Percentiles rank a stretch among this genome's conserved stretches.
These are phyloP conservation scores for Schizonepeta tenuifolia DNA, from an alignment of 257 asterid species.

Conservation along the genomic window DNA sequence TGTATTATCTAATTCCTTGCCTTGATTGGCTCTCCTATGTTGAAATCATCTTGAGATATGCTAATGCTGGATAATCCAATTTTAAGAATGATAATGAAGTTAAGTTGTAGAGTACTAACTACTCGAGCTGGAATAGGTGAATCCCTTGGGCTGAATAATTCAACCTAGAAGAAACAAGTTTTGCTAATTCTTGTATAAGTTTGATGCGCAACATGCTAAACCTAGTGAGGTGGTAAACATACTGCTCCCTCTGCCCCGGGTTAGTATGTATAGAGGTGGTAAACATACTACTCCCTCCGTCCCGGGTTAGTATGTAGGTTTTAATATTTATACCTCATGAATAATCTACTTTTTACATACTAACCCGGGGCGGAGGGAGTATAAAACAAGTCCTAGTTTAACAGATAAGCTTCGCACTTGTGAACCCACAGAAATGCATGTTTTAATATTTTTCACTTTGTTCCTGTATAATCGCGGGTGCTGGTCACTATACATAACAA, in stretches of 20 bases:
- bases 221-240: constrained; percentile 17
- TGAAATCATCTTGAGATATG: background rate
- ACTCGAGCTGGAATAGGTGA: constrained; percentile 17
- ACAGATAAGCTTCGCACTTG: constrained; percentile 19
- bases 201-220: constrained; percentile 6
- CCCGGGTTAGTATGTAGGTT: too few species aligned
- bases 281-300: background rate
- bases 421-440: background rate
- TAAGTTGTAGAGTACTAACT: constrained; percentile 4
- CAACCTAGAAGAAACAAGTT: constrained; percentile 16
- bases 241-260: background rate
- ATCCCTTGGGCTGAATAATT: constrained; percentile 14
- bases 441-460: constrained; percentile 12
- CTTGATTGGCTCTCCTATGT: constrained; percentile 16
- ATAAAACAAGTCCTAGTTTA: background rate
- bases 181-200: constrained; percentile 19
- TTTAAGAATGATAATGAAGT: background rate
- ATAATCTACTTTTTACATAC: too few species aligned
- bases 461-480: constrained; percentile 25
- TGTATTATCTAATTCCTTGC: constrained; percentile 1
- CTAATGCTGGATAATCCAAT: constrained; percentile 25
- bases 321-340: too few species aligned
- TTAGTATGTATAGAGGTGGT: too few species aligned
- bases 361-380: too few species aligned
- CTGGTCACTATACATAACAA: constrained; percentile 33